A percentile compares a stretch with the other conserved stretches of the same genome.
These are phyloP conservation scores for Talaromyces trachyspermus DNA, from an alignment of 495 filamentous ascomycete species.

Conservation along the genomic window DNA sequence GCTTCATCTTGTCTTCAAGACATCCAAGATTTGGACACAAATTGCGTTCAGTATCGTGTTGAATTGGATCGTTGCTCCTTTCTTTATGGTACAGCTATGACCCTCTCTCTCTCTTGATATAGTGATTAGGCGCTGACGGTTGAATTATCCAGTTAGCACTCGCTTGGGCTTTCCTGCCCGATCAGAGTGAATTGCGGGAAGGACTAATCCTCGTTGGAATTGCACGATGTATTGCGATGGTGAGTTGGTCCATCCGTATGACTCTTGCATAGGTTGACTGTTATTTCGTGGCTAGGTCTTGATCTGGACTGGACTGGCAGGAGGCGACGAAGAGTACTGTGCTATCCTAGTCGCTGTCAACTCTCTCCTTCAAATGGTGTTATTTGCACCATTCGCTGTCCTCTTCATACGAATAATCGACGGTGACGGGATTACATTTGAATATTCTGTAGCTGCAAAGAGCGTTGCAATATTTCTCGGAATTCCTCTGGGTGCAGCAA, in stretches of 20 bases:
- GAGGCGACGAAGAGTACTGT: slow-evolving; percentile 77
- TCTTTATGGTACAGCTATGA: slow-evolving; percentile 62
- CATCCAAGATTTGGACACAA: slow-evolving; percentile 66
- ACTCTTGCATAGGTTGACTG: too few species aligned
- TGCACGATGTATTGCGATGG: slow-evolving; percentile 80
- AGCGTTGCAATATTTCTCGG: slow-evolving; percentile 81
- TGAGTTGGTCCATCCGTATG: slow-evolving; percentile 28
- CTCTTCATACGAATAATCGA: slow-evolving; percentile 72
- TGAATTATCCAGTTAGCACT: slow-evolving; percentile 45
- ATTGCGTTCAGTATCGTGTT: slow-evolving; percentile 68
- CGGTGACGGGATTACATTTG: slow-evolving; percentile 37
- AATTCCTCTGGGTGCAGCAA: slow-evolving; percentile 75
- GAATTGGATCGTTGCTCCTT: slow-evolving; percentile 83
- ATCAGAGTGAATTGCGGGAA: slow-evolving; percentile 56
- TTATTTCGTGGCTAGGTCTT: slow-evolving; percentile 43
- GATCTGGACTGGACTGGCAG: slow-evolving; percentile 72
- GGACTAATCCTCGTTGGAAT: slow-evolving; percentile 74
- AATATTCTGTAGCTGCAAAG: slow-evolving; percentile 68
- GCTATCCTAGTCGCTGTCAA: slow-evolving; percentile 87
- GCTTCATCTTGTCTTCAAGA: slow-evolving; percentile 58
- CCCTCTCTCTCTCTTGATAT: not conserved
- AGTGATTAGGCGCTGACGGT: not conserved
- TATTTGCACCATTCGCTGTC: slow-evolving; percentile 77
- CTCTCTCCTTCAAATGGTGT: slow-evolving; percentile 76
- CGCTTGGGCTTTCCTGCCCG: slow-evolving; percentile 76